Evolutionary conservation across 495 filamentous ascomycete genomes (phyloP), one percentile per base, ranked within the genome.

Genomic region (Aspergillus olivimuriae): DNA sequence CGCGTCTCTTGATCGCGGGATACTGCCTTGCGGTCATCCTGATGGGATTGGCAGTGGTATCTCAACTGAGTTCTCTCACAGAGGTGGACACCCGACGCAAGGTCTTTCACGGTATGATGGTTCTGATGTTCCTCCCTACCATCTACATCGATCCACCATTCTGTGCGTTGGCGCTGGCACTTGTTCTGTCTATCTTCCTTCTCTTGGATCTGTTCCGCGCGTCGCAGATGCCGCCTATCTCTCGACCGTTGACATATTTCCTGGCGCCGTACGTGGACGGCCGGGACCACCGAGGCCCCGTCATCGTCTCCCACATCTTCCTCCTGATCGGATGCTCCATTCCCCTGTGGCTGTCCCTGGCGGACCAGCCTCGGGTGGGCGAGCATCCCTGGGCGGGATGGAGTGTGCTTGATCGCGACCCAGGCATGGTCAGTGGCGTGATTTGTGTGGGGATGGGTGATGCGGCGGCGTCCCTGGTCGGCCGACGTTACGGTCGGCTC

Each of bases 91-190:
- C 92, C 2, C 78, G 92, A n/a, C 80, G 92, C 28, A 99, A 99
- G 63, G 85, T 99, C 8, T 99, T 99, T 63, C 92, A 99, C 62
- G 92, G 91, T 48, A 95, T 89, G 80, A 95, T 96, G 80, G 89
- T 97, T 26, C 75, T 80, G 32, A 94, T 99, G 87, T 84, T 99
- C 48, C 74, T 96, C 2, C 88, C 92, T 9, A 78, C 86, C 2
- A 82, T 81, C 2, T 94, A 82, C 55, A 62, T 96, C 47, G 94
- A 97, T 60, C 94, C 92, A 6, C 62, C 79, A 14, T 97, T 89
- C 57, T 78, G 80, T 34, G 78, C 87, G 1, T 74, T 98, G 5
- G 86, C 87, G 1, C 66, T 97, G 34, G 71, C 70, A 1, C 64
- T 95, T 19, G 76, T 87, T 12, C 74, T 97, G 21, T 76, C 81